Conservation (phyloP, 2,329 filamentous ascomycete genomes). For the Sarocladiaceae sp. region DNA sequence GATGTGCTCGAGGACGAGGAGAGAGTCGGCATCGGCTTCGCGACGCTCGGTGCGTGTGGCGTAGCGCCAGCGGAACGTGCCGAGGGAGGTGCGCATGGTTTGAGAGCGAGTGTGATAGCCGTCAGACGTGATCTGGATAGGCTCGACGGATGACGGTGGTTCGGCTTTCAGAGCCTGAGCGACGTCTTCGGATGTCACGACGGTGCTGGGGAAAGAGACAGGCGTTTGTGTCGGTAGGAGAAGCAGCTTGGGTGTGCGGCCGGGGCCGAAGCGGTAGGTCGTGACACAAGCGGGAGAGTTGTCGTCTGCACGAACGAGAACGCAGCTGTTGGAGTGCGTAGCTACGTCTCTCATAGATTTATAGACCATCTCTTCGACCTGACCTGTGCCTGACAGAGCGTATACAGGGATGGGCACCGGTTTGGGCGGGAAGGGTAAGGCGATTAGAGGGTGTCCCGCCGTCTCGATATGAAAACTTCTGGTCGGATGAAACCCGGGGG, state of each 20-base stretch:
- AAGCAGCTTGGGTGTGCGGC: constrained; percentile 40
- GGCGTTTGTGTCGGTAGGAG: constrained; percentile 11
- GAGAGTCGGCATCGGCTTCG: constrained; percentile 26
- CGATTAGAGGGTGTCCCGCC: constrained; percentile 34
- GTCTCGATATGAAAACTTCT: constrained; percentile 43
- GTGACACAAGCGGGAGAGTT: constrained; percentile 38
- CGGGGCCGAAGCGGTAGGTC: constrained; percentile 51
- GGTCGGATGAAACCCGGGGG: constrained; percentile 33
- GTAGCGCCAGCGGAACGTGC: constrained; percentile 52
- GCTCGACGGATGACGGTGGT: constrained; percentile 15
- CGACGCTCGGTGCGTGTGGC: constrained; percentile 36
- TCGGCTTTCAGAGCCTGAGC: neutral
- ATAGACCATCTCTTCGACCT: constrained; percentile 38
- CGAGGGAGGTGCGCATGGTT: constrained; percentile 39
- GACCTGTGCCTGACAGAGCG: constrained; percentile 27
- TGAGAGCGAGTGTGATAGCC: constrained; percentile 41
- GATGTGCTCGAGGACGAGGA: constrained; percentile 46
- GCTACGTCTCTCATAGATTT: constrained; percentile 41
- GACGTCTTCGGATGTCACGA: constrained; percentile 2
- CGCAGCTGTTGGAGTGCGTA: constrained; percentile 38
- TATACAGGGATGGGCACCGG: constrained; percentile 37
- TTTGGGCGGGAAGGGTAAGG: constrained; percentile 32
- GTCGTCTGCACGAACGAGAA: constrained; percentile 32
- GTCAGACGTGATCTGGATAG: constrained; percentile 21
- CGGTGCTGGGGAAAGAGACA: neutral